These are phyloP conservation scores for Papiliotrema fonsecae DNA, from an alignment of 1,284 basidiomycete species.

Conservation along the genomic window DNA sequence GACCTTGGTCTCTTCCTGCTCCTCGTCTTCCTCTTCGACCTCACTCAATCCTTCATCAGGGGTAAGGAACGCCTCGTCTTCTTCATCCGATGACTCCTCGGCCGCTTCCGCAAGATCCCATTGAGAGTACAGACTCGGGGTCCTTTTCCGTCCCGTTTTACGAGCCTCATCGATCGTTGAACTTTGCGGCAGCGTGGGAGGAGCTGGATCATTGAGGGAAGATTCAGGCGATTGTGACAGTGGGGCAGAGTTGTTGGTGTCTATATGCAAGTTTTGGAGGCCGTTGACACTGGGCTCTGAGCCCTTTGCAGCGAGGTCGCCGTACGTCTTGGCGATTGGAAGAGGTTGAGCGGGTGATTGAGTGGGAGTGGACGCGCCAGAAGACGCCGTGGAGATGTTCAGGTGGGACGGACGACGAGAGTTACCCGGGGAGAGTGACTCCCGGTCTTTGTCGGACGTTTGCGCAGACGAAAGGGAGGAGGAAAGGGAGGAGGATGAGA, in stretches of 20 bases:
- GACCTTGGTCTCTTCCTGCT: conserved; percentile 5
- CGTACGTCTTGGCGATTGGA: too few relatives aligned
- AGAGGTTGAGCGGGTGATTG: conserved; percentile 5
- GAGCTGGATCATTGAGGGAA: conserved; percentile 8
- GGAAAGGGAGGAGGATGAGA: conserved; percentile 30
- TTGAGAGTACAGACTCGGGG: conserved; percentile 38
- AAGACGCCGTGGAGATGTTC: conserved; percentile 18
- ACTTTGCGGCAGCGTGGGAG: conserved; percentile 10
- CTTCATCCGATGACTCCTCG: conserved; percentile 27
- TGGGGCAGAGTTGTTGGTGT: conserved; percentile 8
- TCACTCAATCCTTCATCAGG: conserved; percentile 47
- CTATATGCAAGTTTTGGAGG: too few relatives aligned
- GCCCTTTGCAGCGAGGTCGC: too few relatives aligned
- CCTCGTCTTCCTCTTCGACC: conserved; percentile 46
- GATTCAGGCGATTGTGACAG: conserved; percentile 19
- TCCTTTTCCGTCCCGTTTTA: conserved; percentile 11
- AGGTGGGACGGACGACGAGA: conserved; percentile 9
- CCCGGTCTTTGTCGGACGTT: conserved; percentile 11
- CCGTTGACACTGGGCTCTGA: too few relatives aligned
- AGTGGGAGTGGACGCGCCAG: conserved; percentile 30
- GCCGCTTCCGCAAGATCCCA: conserved; percentile 37
- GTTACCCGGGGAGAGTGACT: conserved; percentile 7
- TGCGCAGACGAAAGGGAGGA: too few relatives aligned
- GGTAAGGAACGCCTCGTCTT: conserved; percentile 38
- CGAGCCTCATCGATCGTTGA: neutral